Base-by-base conservation (phyloP, 2,329 filamentous ascomycete species). In the Magnaporthiopsis poae region DNA sequence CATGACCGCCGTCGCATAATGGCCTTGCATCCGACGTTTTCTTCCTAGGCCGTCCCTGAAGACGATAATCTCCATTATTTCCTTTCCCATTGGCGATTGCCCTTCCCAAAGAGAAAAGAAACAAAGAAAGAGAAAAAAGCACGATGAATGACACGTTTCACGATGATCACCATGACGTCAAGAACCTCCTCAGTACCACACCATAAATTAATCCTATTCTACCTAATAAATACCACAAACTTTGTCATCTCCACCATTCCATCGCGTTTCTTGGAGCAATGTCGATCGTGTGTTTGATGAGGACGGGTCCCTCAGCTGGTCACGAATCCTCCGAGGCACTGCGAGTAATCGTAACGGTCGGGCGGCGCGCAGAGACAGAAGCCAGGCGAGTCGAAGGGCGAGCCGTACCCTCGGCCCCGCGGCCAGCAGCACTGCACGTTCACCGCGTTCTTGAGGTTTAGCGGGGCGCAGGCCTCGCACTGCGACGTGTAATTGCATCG, bases 1-100 rank as follows among this genome's bases (percentile, higher is more conserved):
- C 67, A 73, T 77, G 69, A 72, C 71, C 1, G 78, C 77, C 8
- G 71, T 78, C 33, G 76, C 77, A 7, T 80, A 71, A 56, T n/a
- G 36, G 35, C 39, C 36, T 21, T 39, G 61, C 33, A 25, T 62
- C 3, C 61, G 21, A 31, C 31, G 27, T 33, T 4, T n/a, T 25
- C 15, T 36, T 36, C 21, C 31, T 25, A 5, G 31, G 31, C 31
- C 61, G 33, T 29, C 21, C 18, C 4, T 8, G 15, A 2, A 33
- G 36, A 31, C 21, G 31, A 8, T 27, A 35, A 35, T 39, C 27
- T 62, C 2, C 61, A 2, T 25, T 39, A 1, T 11, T 62, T 5
- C 21, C 36, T 12, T 62, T 25, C 2, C 21, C 15, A 12, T 25
- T 35, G 9, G 18, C 36, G 9, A 39, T 62, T 62, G n/a, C 12